Conservation (phyloP, 2,329 filamentous ascomycete genomes). For the Fusarium sororula region DNA sequence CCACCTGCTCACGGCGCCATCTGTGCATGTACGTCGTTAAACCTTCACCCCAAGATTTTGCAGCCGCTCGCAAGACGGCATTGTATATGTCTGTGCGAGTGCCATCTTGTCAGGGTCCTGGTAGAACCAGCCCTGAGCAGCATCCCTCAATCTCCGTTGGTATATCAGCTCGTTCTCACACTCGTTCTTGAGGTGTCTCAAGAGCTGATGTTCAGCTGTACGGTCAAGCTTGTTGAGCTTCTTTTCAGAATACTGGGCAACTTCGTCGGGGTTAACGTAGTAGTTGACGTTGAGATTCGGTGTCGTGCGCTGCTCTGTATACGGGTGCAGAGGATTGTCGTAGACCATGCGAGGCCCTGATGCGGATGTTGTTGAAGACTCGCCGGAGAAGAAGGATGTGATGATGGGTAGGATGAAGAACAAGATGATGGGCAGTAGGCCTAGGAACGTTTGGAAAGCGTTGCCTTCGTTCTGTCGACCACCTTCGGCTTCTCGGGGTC, state of each 20-base stretch:
- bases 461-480: slow-evolving; percentile 57
- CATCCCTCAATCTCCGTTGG: slow-evolving; percentile 74
- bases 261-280: slow-evolving; percentile 82
- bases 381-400: slow-evolving; percentile 77
- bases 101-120: slow-evolving; percentile 83
- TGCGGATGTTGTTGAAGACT: slow-evolving; percentile 52
- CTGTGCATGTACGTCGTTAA: slow-evolving; percentile 20
- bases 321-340: slow-evolving; percentile 73
- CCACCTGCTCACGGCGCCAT: background rate
- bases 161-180: slow-evolving; percentile 79
- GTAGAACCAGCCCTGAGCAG: slow-evolving; percentile 88
- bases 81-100: slow-evolving; percentile 65
- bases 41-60: slow-evolving; percentile 50
- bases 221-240: slow-evolving; percentile 81
- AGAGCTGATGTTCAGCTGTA: slow-evolving; percentile 77
- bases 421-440: slow-evolving; percentile 86
- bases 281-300: slow-evolving; percentile 79
- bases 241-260: slow-evolving; percentile 72
- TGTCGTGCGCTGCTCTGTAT: slow-evolving; percentile 78
- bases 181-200: slow-evolving; percentile 71
- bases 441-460: slow-evolving; percentile 69
- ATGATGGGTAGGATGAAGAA: slow-evolving; percentile 88
- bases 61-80: slow-evolving; percentile 63
- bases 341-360: slow-evolving; percentile 75
- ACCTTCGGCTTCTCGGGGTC: slow-evolving; percentile 73